These are phyloP conservation scores for Neopestalotiopsis sp. DNA, from an alignment of 2,329 filamentous ascomycete species.

Conservation along the genomic window DNA sequence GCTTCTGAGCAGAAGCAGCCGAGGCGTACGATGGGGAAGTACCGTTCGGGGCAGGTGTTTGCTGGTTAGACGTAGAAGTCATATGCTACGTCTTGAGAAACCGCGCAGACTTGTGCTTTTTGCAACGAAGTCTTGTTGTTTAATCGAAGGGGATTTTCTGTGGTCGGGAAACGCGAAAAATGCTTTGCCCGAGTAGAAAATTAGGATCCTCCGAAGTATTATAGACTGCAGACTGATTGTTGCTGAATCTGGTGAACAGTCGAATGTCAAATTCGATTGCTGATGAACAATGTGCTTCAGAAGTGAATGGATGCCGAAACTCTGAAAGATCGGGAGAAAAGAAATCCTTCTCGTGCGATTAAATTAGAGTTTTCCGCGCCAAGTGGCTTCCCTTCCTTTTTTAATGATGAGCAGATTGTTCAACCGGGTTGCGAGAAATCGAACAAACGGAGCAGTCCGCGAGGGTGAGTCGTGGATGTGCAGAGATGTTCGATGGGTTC, in stretches of 20 bases:
- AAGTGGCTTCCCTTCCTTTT: not conserved
- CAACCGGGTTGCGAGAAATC: not conserved
- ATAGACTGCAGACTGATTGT: conserved; percentile 9
- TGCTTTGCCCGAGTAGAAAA: conserved; percentile 14
- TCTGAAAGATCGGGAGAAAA: conserved; percentile 3
- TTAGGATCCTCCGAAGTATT: conserved; percentile 3
- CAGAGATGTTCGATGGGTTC: conserved; percentile 9
- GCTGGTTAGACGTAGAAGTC: conserved; percentile 64
- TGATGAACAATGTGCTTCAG: conserved; percentile 3
- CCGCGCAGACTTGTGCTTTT: conserved; percentile 31
- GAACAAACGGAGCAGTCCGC: conserved; percentile 1
- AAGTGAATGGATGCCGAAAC: conserved; percentile 17
- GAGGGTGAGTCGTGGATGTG: conserved; percentile 3
- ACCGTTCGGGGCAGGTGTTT: conserved; percentile 57
- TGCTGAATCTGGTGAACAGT: conserved; percentile 12
- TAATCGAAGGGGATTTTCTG: conserved; percentile 15
- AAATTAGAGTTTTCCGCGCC: conserved; percentile 17
- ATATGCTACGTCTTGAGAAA: conserved; percentile 48
- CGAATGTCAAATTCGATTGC: conserved; percentile 25
- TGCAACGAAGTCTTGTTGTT: conserved; percentile 14
- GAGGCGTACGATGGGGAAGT: conserved; percentile 71
- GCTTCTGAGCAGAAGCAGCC: conserved; percentile 67
- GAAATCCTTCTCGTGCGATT: conserved; percentile 13
- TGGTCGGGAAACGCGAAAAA: conserved; percentile 2
- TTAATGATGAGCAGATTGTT: not conserved